Evolutionary conservation across 1,284 basidiomycete species (phyloP), one percentile per base, ranked within the genome.

Genomic region (Leccinum huronense): DNA sequence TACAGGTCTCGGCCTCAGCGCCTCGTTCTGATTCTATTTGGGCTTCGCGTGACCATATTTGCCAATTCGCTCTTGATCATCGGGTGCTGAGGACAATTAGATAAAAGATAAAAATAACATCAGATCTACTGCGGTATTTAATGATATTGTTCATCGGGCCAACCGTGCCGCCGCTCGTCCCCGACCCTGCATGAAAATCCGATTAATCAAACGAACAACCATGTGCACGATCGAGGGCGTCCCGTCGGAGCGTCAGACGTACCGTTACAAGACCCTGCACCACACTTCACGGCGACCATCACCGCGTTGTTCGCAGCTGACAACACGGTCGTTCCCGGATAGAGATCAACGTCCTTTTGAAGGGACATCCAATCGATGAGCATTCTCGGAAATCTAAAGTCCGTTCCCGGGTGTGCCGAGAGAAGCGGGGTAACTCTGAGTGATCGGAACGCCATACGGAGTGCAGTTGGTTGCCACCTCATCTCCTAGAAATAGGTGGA

Each of bases 261-360:
- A 60, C 57, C 57, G 13, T 16, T 60, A 19, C 59, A 60, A 60
- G 59, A 60, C 6, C 27, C 59, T 60, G 27, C 59, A 31, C 59
- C 34, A 3, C 59, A 60, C 16, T 60, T 27, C 16, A 60, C 59
- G 8, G 56, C 59, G 13, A 61, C 27, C 57, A 38, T 31, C 1
- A 31, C 10, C 27, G n/a, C 34, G 19, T 38, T 3, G 10, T 36
- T 61, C 16, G 34, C 16, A 13, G 58, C 58, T 9, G 59, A 60
- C 34, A 60, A 31, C 2, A 9, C 30, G 16, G 34, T 60, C 27
- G 34, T 60, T 30, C 55, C 56, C 4, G 55, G 59, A n/a, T 58
- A 60, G 34, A 60, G 58, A 59, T 60, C 10, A 27, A 60, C 56
- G 34, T 60, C 59, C 59, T 60, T 33, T 23, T 27, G n/a, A n/a